Evolutionary conservation across 1,139 yeast genomes (phyloP).

Genomic region (Geotrichum australiense): DNA sequence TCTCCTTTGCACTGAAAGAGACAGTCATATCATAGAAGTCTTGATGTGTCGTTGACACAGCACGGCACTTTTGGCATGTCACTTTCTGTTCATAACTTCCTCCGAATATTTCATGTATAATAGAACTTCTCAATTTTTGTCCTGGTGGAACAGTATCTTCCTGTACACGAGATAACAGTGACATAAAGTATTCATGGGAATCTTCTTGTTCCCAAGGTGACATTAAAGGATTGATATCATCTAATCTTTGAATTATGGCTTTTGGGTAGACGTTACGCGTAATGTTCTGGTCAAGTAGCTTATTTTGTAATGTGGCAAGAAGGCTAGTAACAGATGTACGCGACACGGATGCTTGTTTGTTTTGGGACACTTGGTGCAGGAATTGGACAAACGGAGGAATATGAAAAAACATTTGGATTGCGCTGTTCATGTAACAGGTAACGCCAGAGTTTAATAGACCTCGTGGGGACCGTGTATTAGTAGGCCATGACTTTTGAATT

Average conservation of each 20-base stretch:
- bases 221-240: conserved; percentile 92
- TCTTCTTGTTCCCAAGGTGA: conserved; percentile 97
- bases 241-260: conserved; percentile 61
- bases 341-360: conserved; percentile 36
- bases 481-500: conserved; percentile 54
- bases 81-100: conserved; percentile 81
- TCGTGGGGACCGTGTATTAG: conserved; percentile 51
- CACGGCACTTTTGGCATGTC: conserved; percentile 71
- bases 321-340: conserved; percentile 61
- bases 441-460: conserved; percentile 91
- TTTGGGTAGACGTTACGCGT: conserved; percentile 48
- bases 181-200: conserved; percentile 94
- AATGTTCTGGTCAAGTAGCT: conserved; percentile 50
- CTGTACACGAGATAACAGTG: conserved; percentile 76
- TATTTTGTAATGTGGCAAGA: conserved; percentile 62
- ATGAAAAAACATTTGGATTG: conserved; percentile 83
- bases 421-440: conserved; percentile 94
- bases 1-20: conserved; percentile 29
- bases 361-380: conserved; percentile 53
- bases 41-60: conserved; percentile 82
- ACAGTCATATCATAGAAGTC: conserved; percentile 89
- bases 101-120: conserved; percentile 88
- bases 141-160: conserved; percentile 92
- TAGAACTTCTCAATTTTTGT: conserved; percentile 67
- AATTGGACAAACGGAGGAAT: conserved; percentile 88